A percentile compares a stretch with the other conserved stretches of the same genome.
Conservation (phyloP, 2,329 filamentous ascomycete species). For the Sporothrix mexicana region DNA sequence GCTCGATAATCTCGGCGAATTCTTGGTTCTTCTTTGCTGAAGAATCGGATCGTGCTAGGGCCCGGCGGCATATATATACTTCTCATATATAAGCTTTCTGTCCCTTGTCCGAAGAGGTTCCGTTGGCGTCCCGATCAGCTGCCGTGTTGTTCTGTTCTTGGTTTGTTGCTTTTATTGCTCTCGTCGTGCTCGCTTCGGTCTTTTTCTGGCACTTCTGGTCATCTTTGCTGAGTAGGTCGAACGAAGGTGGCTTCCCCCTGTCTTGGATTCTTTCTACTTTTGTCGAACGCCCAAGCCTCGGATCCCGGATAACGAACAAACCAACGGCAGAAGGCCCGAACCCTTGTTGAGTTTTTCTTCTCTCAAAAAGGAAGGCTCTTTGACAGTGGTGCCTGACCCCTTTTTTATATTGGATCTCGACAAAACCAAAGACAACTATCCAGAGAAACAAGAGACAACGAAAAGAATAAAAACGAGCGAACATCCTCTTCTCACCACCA, state of each 20-base stretch:
- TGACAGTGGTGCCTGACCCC: background rate
- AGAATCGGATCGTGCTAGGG: background rate
- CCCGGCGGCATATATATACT: slow-evolving; percentile 10
- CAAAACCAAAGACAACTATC: background rate
- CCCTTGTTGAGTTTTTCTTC: background rate
- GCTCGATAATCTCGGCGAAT: background rate
- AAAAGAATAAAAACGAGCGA: slow-evolving; percentile 22
- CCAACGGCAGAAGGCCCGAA: background rate
- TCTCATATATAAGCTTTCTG: slow-evolving; percentile 19
- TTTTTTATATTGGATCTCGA: background rate
- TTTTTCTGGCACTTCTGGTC: background rate
- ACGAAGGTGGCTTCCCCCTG: slow-evolving; percentile 17
- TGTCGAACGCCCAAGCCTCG: slow-evolving; percentile 10
- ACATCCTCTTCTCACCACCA: background rate
- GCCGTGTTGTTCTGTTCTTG: background rate
- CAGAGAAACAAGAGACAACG: slow-evolving; percentile 2
- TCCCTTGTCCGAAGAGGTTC: slow-evolving; percentile 4
- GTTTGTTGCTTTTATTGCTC: background rate
- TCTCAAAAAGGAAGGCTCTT: slow-evolving; percentile 2
- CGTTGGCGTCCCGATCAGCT: slow-evolving; percentile 1
- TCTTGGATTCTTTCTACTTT: background rate
- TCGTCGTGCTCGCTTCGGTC: background rate
- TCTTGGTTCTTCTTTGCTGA: background rate
- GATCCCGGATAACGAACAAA: slow-evolving; percentile 19
- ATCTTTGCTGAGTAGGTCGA: no score